Conservation (phyloP, 2,329 filamentous ascomycete genomes). For the Phaeosphaeria sp. region DNA sequence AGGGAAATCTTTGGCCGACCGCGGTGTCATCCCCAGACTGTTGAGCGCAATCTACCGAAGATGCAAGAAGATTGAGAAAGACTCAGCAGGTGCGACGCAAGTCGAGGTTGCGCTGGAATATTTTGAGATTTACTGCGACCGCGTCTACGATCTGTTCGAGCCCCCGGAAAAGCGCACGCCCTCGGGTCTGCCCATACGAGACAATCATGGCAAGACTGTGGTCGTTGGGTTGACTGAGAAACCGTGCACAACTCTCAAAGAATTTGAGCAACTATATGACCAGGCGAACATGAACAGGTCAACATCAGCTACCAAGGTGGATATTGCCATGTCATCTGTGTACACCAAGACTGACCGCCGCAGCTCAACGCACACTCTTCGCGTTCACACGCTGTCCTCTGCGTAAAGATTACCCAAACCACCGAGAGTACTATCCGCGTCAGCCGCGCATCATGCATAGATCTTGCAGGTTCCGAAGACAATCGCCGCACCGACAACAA, state of each 20-base stretch:
- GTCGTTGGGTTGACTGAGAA: slow-evolving; percentile 87
- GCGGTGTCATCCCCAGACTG: slow-evolving; percentile 85
- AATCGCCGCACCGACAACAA: slow-evolving; percentile 93
- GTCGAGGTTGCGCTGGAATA: slow-evolving; percentile 83
- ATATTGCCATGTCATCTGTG: neutral
- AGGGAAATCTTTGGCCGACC: slow-evolving; percentile 81
- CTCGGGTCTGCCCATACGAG: slow-evolving; percentile 79
- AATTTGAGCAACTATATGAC: slow-evolving; percentile 89
- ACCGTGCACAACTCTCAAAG: slow-evolving; percentile 81
- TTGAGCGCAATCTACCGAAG: slow-evolving; percentile 85
- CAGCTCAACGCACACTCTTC: slow-evolving; percentile 88
- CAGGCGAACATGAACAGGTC: slow-evolving; percentile 90
- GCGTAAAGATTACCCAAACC: slow-evolving; percentile 83
- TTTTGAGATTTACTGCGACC: slow-evolving; percentile 97
- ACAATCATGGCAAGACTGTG: slow-evolving; percentile 85
- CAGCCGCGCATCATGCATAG: slow-evolving; percentile 91
- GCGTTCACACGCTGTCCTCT: slow-evolving; percentile 86
- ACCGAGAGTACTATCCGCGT: slow-evolving; percentile 70
- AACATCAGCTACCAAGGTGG: slow-evolving; percentile 82
- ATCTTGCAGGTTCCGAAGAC: slow-evolving; percentile 93
- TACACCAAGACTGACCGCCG: slow-evolving; percentile 1
- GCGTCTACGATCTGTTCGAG: slow-evolving; percentile 90
- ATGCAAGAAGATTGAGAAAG: slow-evolving; percentile 84
- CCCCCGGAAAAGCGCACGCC: slow-evolving; percentile 84
- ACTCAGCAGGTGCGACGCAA: slow-evolving; percentile 71